A percentile compares a stretch with the other conserved stretches of the same genome.
phyloP scores from a whole-genome alignment of 805 yeast species.

The Saturnispora kantuleensis region DNA sequence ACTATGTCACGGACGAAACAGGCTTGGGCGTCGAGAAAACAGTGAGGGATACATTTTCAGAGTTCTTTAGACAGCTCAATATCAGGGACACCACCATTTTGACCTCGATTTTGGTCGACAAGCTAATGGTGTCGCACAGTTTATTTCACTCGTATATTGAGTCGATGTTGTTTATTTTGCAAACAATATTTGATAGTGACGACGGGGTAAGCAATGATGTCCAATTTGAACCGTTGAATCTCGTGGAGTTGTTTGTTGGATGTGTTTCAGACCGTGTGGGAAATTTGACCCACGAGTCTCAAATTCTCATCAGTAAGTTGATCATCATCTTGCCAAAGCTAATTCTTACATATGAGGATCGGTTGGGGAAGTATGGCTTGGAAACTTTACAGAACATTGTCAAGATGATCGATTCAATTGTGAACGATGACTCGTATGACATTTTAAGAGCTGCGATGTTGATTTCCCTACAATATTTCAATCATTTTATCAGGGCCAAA shows the following conservation, averaged over 20 bases:
- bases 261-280: conserved; percentile 11
- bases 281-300: conserved; percentile 17
- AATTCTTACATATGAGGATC: conserved; percentile 39
- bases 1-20: conserved; percentile 62
- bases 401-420: conserved; percentile 18
- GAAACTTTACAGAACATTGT: conserved; percentile 19
- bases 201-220: conserved; percentile 14
- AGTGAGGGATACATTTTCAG: conserved; percentile 54
- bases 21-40: conserved; percentile 50
- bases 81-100: conserved; percentile 28
- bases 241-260: not conserved
- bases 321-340: conserved; percentile 47
- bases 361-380: conserved; percentile 19
- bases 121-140: conserved; percentile 5
- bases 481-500: conserved; percentile 24
- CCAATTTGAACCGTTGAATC: conserved; percentile 10
- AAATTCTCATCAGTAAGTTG: conserved; percentile 38
- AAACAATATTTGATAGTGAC: conserved; percentile 34
- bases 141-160: conserved; percentile 26
- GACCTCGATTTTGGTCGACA: conserved; percentile 18
- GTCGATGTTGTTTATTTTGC: conserved; percentile 32
- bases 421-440: conserved; percentile 18
- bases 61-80: conserved; percentile 42
- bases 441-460: conserved; percentile 28
- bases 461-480: conserved; percentile 43